A percentile compares a stretch with the other conserved stretches of the same genome.
Conservation (phyloP, 768 basidiomycete species). For the Suillus spraguei region DNA sequence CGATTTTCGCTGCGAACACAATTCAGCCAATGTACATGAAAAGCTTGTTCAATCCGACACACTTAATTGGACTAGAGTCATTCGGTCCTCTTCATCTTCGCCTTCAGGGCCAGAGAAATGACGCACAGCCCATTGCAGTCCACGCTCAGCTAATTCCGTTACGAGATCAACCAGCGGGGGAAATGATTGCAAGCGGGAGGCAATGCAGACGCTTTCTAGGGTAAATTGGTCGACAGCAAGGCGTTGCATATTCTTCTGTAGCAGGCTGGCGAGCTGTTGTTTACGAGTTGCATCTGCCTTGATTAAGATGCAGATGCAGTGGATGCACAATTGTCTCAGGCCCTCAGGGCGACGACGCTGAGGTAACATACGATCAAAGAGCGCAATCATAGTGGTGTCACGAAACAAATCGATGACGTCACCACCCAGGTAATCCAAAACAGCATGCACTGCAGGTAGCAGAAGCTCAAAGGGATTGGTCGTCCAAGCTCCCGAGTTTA, state of each 20-base stretch:
- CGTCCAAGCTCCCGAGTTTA: slow-evolving; percentile 33
- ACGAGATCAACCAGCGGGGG: slow-evolving; percentile 28
- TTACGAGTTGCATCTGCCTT: slow-evolving; percentile 26
- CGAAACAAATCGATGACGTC: slow-evolving; percentile 22
- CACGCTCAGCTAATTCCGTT: slow-evolving; percentile 43
- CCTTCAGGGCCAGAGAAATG: slow-evolving; percentile 40
- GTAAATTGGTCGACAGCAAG: slow-evolving; percentile 30
- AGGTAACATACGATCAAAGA: slow-evolving; percentile 30
- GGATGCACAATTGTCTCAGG: slow-evolving; percentile 8
- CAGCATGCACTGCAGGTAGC: slow-evolving; percentile 44
- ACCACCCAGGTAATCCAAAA: slow-evolving; percentile 43
- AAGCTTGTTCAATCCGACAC: slow-evolving; percentile 16
- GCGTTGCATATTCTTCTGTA: slow-evolving; percentile 31
- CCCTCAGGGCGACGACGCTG: not conserved
- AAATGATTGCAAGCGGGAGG: slow-evolving; percentile 25
- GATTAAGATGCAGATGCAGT: slow-evolving; percentile 35
- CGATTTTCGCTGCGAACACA: slow-evolving; percentile 18
- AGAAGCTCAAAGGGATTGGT: slow-evolving; percentile 29
- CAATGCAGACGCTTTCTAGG: slow-evolving; percentile 36
- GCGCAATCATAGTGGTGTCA: slow-evolving; percentile 19
- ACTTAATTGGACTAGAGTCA: slow-evolving; percentile 41
- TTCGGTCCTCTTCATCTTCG: slow-evolving; percentile 20
- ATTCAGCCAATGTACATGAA: slow-evolving; percentile 3
- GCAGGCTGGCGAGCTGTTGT: slow-evolving; percentile 18
- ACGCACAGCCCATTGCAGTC: slow-evolving; percentile 56